These are phyloP conservation scores for Carpinus viminea DNA, from an alignment of 306 rosid genomes.

Conservation along the genomic window DNA sequence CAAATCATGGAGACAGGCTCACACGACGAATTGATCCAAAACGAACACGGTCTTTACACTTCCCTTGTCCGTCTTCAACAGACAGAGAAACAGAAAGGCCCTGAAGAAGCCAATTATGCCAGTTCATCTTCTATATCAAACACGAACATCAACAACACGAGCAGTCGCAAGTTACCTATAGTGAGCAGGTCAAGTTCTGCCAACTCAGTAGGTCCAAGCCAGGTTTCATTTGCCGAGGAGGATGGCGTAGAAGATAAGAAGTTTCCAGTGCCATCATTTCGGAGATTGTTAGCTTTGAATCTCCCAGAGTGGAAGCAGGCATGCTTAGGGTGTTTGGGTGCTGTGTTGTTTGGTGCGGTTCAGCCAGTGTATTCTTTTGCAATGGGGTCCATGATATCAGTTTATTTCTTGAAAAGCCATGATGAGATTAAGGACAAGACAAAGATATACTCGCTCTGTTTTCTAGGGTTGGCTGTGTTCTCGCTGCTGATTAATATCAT, in stretches of 20 bases:
- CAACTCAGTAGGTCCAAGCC: constrained; percentile 35
- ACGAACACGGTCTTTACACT: constrained; percentile 50
- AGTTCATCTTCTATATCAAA: constrained; percentile 34
- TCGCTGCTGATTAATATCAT: constrained; percentile 50
- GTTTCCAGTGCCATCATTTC: constrained; percentile 57
- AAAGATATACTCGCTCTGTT: constrained; percentile 45
- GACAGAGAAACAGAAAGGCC: constrained; percentile 28
- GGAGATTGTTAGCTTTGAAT: constrained; percentile 65
- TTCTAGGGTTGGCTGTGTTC: constrained; percentile 58
- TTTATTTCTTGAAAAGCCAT: constrained; percentile 62
- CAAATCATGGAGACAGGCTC: constrained; percentile 68
- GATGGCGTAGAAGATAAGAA: constrained; percentile 23
- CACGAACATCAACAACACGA: constrained; percentile 37
- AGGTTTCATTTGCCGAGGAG: constrained; percentile 17
- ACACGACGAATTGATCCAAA: constrained; percentile 52
- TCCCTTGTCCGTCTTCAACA: constrained; percentile 74
- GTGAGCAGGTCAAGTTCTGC: constrained; percentile 54
- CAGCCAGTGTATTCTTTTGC: constrained; percentile 69
- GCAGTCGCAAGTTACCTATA: constrained; percentile 45
- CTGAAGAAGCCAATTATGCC: constrained; percentile 25
- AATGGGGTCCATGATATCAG: constrained; percentile 71
- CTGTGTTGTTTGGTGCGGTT: constrained; percentile 66
- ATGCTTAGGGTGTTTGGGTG: constrained; percentile 57
- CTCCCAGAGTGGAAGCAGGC: constrained; percentile 88
- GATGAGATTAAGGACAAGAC: constrained; percentile 71